phyloP scores from a whole-genome alignment of 2,329 filamentous ascomycete species.

The Talaromyces sp. region DNA sequence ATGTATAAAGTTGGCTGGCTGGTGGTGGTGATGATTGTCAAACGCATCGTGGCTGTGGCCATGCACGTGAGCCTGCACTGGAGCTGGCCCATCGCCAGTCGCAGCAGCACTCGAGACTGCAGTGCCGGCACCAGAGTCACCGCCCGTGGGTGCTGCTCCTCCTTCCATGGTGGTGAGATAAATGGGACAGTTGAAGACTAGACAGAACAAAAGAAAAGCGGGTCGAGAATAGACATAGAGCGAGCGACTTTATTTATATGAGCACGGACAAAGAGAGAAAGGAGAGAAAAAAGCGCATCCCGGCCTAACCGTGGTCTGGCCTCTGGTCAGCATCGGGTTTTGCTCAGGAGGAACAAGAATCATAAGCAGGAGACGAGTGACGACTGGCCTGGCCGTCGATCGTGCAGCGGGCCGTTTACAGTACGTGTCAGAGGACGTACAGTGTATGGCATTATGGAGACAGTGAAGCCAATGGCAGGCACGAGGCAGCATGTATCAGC shows the following conservation, averaged over 20 bases:
- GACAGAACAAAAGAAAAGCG: neutral
- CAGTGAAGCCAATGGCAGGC: too few species aligned
- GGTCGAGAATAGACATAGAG: neutral
- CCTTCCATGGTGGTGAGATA: slow-evolving; percentile 7
- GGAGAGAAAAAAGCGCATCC: neutral
- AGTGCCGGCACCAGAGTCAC: slow-evolving; percentile 9
- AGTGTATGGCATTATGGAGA: too few species aligned
- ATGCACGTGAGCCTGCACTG: slow-evolving; percentile 15
- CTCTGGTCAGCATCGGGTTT: neutral
- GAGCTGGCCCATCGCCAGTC: slow-evolving; percentile 14
- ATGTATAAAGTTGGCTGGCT: slow-evolving; percentile 2
- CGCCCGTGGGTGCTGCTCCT: slow-evolving; percentile 10
- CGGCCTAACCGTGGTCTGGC: neutral
- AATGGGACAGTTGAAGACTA: neutral
- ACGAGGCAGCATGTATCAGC: too few species aligned
- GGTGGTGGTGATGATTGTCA: slow-evolving; percentile 10
- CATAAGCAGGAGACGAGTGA: neutral
- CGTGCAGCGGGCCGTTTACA: neutral
- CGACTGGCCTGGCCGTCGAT: neutral
- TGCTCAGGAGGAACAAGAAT: neutral
- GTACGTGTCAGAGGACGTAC: neutral
- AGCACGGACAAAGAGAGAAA: neutral
- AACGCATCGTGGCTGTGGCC: slow-evolving; percentile 4
- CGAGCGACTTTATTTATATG: neutral
- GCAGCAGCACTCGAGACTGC: neutral